Base-by-base conservation (phyloP, 805 yeast genomes). In the Jamesozyma hellenica region DNA sequence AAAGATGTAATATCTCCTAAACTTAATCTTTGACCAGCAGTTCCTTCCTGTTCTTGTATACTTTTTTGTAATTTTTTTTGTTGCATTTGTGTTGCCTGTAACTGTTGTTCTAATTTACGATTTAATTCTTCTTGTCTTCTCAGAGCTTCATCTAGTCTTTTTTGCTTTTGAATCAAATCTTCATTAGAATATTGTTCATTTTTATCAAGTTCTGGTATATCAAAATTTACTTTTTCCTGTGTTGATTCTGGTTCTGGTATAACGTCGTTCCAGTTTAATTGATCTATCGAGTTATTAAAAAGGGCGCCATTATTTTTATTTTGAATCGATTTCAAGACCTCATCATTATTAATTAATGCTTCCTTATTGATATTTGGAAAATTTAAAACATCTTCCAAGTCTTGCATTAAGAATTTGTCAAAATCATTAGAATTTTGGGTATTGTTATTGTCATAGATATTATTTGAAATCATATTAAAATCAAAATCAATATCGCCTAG, bases 121-220 rank as follows among this genome's bases (percentile, higher is more conserved):
- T 59, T 59, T 39, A 56, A 49, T 32, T 51, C 53, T 32, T 56
- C 51, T 37, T 59, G 64, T 39, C 50, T 47, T 36, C 51, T 52
- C 21, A 56, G 34, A 4, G 61, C 63, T 14, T 49, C 41, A 36
- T 52, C 49, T n/a, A 57, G 43, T 32, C 53, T 52, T 38, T 50
- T 45, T 40, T 55, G 60, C 41, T 53, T 59, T 36, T 53, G 42
- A 28, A 51, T 31, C 15, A 56, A 37, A 10, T 44, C 40, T 29
- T 45, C 45, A 32, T 9, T 18, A 10, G 11, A 7, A 5, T 56
- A n/a, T n/a, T n/a, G n/a, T n/a, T n/a, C n/a, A n/a, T n/a, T n/a
- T n/a, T n/a, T n/a, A n/a, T n/a, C n/a, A n/a, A n/a, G n/a, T n/a
- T n/a, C n/a, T n/a, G n/a, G n/a, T n/a, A n/a, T n/a, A n/a, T n/a